Conservation (phyloP, 2,329 filamentous ascomycete species). For the Arthroderma sp. region DNA sequence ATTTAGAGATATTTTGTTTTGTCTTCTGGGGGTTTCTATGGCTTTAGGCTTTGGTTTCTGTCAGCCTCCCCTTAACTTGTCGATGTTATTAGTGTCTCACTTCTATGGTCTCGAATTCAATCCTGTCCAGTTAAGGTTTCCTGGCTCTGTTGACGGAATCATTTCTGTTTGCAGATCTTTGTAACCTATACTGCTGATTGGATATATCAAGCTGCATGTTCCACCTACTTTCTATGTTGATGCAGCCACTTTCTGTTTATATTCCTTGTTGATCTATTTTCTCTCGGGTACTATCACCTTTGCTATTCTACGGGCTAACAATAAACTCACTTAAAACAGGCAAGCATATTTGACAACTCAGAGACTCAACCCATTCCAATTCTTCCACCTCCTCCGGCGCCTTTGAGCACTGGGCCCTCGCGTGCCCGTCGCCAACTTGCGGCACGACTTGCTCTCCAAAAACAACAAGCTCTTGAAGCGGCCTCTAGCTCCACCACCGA, state of each 20-base stretch:
- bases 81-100: neutral
- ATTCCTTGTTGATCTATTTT: neutral
- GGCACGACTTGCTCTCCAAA: conserved; percentile 66
- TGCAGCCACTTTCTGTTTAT: neutral
- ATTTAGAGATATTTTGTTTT: neutral
- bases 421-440: conserved; percentile 81
- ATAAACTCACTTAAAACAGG: neutral
- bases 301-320: neutral
- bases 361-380: conserved; percentile 32
- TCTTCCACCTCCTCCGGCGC: conserved; percentile 51
- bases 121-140: neutral
- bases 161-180: neutral
- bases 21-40: neutral
- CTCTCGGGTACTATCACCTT: neutral
- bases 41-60: neutral
- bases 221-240: neutral
- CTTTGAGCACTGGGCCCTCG: conserved; percentile 74
- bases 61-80: neutral
- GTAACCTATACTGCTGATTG: neutral
- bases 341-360: conserved; percentile 17
- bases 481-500: conserved; percentile 18
- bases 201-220: neutral
- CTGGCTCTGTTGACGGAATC: neutral
- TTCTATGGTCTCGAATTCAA: neutral
- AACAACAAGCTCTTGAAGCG: conserved; percentile 45